Evolutionary conservation across 345 rosid genomes (phyloP), one percentile per base, ranked within the genome.

Genomic region (Luvunga scandens): DNA sequence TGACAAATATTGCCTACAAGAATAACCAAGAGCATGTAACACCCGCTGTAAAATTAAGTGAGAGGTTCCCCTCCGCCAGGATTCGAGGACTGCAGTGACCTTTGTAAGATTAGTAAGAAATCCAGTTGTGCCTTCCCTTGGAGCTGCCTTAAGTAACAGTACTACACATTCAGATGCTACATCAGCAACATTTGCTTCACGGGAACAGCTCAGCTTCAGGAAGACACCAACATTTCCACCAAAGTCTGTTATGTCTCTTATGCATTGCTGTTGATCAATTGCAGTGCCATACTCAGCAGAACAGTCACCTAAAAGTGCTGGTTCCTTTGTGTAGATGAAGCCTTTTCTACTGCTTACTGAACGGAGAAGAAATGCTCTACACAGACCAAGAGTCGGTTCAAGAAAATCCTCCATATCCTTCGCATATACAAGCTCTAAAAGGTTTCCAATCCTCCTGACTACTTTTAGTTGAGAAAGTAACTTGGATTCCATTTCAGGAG

Each of bases 371-470:
- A 96, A 89, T 57, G 99, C 92, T 80, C 87, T 88, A 76, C 95
- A 92, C 72, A 96, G 86, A 77, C 88, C 90, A 61, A 96, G 92
- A 53, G 95, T 89, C 34, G 99, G 98, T 76, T 96, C 98, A 0
- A 96, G 90, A 83, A 94, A 96, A 87, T 96, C 98, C 84, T 91
- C 99, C 99, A 96, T 94, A 63, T 89, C 97, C 88, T 89, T 96
- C n/a, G 97, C 92, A 71, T 79, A 84, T 45, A 89, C 97, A 72
- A 90, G 87, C 84, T 96, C 99, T 87, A 96, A 75, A 36, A 96
- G 92, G 83, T 91, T 94, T 66, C 99, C 98, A 45, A 94, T 88
- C 82, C 88, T 92, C 76, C 99, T 84, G 45, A 88, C 98, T 45
- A 92, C 95, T 83, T 90, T 90, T 48, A 94, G 79, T 79, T 94